phyloP scores from a whole-genome alignment of 1,139 yeast genomes.

The Taphrina pruni region DNA sequence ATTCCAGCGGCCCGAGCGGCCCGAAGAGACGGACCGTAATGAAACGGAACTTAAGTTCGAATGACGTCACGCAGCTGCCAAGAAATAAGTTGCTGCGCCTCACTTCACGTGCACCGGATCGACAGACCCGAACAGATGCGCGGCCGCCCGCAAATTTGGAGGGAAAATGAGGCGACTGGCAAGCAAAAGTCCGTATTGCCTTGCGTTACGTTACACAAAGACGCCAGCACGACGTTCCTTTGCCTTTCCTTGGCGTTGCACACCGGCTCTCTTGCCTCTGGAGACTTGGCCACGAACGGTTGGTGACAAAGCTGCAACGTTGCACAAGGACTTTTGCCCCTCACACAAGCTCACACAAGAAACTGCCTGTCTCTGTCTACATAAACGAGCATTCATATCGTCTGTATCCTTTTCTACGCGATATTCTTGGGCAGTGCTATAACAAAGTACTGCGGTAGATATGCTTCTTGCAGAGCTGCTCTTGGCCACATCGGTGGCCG shows the following conservation, averaged over 20 bases:
- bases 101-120: slow-evolving; percentile 7
- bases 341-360: background rate
- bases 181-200: too few species aligned
- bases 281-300: background rate
- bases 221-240: too few species aligned
- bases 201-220: slow-evolving; percentile 10
- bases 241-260: background rate
- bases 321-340: slow-evolving; percentile 1
- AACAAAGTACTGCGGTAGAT: background rate
- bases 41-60: background rate
- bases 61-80: background rate
- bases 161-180: background rate
- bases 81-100: slow-evolving; percentile 18
- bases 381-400: too few species aligned
- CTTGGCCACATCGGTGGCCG: slow-evolving; percentile 9
- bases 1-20: background rate
- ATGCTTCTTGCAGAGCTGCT: slow-evolving; percentile 13
- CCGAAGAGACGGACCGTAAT: background rate
- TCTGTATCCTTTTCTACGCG: too few species aligned
- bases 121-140: slow-evolving; percentile 1
- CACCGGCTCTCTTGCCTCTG: background rate
- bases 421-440: too few species aligned
- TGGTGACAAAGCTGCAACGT: slow-evolving; percentile 7
- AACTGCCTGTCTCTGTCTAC: background rate
- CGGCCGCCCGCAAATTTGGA: too few species aligned